These are phyloP conservation scores for Diplodia scrobiculata DNA, from an alignment of 2,329 filamentous ascomycete species.

Conservation along the genomic window DNA sequence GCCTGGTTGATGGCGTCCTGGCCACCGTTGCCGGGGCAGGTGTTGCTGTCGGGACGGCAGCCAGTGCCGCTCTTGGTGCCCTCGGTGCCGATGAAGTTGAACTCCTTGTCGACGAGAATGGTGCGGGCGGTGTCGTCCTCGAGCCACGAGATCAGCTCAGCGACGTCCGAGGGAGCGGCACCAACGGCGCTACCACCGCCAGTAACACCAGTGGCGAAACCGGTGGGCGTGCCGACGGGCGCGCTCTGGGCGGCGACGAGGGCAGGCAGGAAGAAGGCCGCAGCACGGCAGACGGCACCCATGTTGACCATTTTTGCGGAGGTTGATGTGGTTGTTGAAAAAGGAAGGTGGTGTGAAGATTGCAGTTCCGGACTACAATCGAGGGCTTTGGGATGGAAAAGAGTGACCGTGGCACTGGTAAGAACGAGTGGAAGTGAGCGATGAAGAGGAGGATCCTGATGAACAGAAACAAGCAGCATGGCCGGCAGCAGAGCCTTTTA, in stretches of 20 bases:
- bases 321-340: neutral
- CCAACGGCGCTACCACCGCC: slow-evolving; percentile 35
- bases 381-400: slow-evolving; percentile 2
- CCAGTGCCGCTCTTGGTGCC: slow-evolving; percentile 27
- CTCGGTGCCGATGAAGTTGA: slow-evolving; percentile 38
- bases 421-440: slow-evolving; percentile 11
- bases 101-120: slow-evolving; percentile 35
- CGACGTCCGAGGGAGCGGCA: slow-evolving; percentile 35
- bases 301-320: slow-evolving; percentile 19
- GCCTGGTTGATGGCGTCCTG: slow-evolving; percentile 28
- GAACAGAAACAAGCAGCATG: neutral
- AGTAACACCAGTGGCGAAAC: slow-evolving; percentile 36
- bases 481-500: slow-evolving; percentile 2
- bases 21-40: slow-evolving; percentile 23
- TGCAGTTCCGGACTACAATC: slow-evolving; percentile 25
- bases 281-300: slow-evolving; percentile 10
- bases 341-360: slow-evolving; percentile 6
- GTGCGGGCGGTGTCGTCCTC: slow-evolving; percentile 33
- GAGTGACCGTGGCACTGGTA: slow-evolving; percentile 5
- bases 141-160: slow-evolving; percentile 34
- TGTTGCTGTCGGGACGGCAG: slow-evolving; percentile 23
- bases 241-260: slow-evolving; percentile 23
- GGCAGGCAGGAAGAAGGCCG: slow-evolving; percentile 20
- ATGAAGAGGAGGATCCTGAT: slow-evolving; percentile 10
- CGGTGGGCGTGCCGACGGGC: slow-evolving; percentile 36